Evolutionary conservation across 2,329 filamentous ascomycete genomes (phyloP).

Genomic region (Daldinia sp.): DNA sequence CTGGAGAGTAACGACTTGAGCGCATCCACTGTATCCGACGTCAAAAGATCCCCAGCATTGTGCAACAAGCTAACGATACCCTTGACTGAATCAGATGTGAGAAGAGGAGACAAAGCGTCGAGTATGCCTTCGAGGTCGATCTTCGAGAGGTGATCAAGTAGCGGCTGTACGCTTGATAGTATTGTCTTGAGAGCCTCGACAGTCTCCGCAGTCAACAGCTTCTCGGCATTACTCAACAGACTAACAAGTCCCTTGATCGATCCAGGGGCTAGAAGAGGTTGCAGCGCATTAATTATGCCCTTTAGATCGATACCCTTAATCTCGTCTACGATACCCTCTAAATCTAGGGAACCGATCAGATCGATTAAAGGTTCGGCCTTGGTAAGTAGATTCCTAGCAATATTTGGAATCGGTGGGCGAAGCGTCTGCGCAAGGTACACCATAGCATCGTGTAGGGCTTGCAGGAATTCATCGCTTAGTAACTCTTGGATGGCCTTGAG

Average conservation of each 20-base stretch:
- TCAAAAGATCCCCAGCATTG: slow-evolving; percentile 51
- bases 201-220: slow-evolving; percentile 45
- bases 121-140: slow-evolving; percentile 43
- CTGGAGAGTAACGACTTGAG: slow-evolving; percentile 38
- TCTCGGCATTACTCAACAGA: slow-evolving; percentile 49
- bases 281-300: slow-evolving; percentile 45
- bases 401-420: slow-evolving; percentile 48
- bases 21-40: slow-evolving; percentile 39
- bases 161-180: slow-evolving; percentile 39
- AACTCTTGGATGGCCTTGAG: slow-evolving; percentile 46
- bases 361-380: slow-evolving; percentile 45
- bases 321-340: slow-evolving; percentile 42
- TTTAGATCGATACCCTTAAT: slow-evolving; percentile 47
- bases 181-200: slow-evolving; percentile 39
- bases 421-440: slow-evolving; percentile 51
- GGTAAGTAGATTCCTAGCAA: slow-evolving; percentile 41
- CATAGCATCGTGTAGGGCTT: slow-evolving; percentile 53
- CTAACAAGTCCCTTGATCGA: slow-evolving; percentile 47
- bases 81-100: slow-evolving; percentile 44
- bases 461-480: slow-evolving; percentile 51
- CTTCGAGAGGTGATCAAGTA: slow-evolving; percentile 44
- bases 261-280: slow-evolving; percentile 43
- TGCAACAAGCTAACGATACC: slow-evolving; percentile 47
- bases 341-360: slow-evolving; percentile 41
- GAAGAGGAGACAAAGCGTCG: slow-evolving; percentile 47